Percentiles rank a stretch among this genome's conserved stretches.
phyloP scores from a whole-genome alignment of 1,139 yeast genomes.

The Saccharomyces pastorianus region DNA sequence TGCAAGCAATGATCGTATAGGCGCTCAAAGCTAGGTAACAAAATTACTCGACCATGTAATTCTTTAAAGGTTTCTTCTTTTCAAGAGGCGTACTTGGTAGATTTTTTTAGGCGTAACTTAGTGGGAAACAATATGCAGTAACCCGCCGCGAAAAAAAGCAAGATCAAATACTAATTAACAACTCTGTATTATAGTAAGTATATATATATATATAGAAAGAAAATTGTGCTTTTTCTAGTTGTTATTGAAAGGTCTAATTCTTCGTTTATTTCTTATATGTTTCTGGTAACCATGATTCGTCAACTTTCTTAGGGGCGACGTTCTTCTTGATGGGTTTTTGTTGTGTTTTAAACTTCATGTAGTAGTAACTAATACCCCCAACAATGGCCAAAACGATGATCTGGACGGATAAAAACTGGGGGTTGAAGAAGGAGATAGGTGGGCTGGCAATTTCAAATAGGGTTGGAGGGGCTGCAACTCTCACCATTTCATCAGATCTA shows the following conservation, averaged over 20 bases:
- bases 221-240: no score
- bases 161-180: not conserved
- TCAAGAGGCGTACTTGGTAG: not conserved
- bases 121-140: not conserved
- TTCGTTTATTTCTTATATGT: constrained; percentile 34
- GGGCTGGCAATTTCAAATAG: constrained; percentile 55
- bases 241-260: no score
- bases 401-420: constrained; percentile 60
- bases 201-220: not conserved
- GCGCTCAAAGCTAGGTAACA: not conserved
- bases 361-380: constrained; percentile 45
- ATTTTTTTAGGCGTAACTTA: not conserved
- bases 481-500: constrained; percentile 45
- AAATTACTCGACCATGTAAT: not conserved
- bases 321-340: constrained; percentile 13
- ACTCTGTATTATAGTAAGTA: not conserved
- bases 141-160: not conserved
- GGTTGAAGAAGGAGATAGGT: constrained; percentile 62
- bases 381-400: constrained; percentile 44
- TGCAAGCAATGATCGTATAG: not conserved
- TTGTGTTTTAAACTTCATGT: constrained; percentile 36
- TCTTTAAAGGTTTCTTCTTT: not conserved
- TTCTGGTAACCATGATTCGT: constrained; percentile 55
- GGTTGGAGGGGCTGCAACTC: constrained; percentile 52
- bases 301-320: constrained; percentile 33